Conservation (phyloP, 2,329 filamentous ascomycete genomes). For the Cladosporium austrohemisphaericum region DNA sequence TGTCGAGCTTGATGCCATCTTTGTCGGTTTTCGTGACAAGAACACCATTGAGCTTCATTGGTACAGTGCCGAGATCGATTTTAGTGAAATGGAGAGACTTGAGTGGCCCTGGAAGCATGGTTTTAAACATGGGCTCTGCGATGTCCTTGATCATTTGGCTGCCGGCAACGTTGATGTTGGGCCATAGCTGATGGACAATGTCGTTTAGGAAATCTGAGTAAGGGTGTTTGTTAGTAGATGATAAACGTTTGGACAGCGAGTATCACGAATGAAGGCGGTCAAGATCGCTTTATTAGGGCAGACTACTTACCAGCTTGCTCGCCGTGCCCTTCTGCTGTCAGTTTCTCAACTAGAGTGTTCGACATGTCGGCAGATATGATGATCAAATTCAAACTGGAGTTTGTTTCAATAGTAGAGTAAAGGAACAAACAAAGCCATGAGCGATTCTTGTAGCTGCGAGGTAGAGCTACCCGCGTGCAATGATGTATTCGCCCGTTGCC, state of each 20-base stretch:
- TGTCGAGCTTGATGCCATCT: conserved; percentile 48
- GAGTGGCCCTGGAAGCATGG: conserved; percentile 46
- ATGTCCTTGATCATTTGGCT: conserved; percentile 46
- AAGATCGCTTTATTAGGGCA: neutral
- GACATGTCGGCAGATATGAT: conserved; percentile 10
- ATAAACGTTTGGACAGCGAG: no score
- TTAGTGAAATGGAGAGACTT: conserved; percentile 44
- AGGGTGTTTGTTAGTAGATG: neutral
- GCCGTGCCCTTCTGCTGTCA: conserved; percentile 41
- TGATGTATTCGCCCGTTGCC: neutral
- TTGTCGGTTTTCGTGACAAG: conserved; percentile 45
- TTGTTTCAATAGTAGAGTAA: neutral
- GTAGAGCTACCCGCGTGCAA: conserved; percentile 1
- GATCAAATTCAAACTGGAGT: no score
- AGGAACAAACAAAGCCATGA: neutral
- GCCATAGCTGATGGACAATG: conserved; percentile 48
- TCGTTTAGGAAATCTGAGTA: conserved; percentile 47
- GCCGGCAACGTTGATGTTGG: conserved; percentile 46
- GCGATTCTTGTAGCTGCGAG: neutral
- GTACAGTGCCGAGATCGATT: conserved; percentile 44
- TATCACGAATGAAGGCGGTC: neutral
- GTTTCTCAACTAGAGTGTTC: conserved; percentile 37
- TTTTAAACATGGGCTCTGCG: conserved; percentile 47
- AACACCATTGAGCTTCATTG: conserved; percentile 41
- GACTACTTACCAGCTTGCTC: conserved; percentile 37